Conservation (phyloP, 2,329 filamentous ascomycete species). For the Paecilomyces fulvus region DNA sequence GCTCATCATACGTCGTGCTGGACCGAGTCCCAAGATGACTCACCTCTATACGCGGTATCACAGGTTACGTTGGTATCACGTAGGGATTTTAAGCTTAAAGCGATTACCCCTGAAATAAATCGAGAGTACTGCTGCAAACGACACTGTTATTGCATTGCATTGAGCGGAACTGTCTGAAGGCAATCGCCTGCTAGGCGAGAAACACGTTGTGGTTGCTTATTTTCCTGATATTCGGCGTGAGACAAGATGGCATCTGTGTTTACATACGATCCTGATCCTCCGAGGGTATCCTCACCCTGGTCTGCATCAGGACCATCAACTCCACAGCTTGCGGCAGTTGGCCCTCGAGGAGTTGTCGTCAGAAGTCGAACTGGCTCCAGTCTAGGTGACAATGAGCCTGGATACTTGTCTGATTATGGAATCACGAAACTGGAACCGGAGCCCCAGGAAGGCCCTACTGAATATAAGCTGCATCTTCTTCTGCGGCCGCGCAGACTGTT, state of each 20-base stretch:
- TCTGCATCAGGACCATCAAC: conserved; percentile 47
- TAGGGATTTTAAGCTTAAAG: background rate
- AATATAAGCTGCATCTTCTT: conserved; percentile 92
- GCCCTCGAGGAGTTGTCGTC: conserved; percentile 14
- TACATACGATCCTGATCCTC: conserved; percentile 83
- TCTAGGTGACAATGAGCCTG: conserved; percentile 29
- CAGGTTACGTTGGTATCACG: background rate
- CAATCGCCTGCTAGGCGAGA: background rate
- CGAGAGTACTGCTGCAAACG: background rate
- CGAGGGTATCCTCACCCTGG: conserved; percentile 87
- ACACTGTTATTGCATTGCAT: background rate
- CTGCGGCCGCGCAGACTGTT: conserved; percentile 70
- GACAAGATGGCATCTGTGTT: conserved; percentile 81
- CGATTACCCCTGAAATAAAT: background rate
- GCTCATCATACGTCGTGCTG: background rate
- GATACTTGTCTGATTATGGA: conserved; percentile 46
- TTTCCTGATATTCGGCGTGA: background rate
- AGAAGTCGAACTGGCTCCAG: conserved; percentile 27
- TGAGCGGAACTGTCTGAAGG: background rate
- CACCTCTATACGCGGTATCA: background rate
- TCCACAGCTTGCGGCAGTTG: conserved; percentile 23
- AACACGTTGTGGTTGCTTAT: background rate
- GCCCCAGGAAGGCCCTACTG: conserved; percentile 86
- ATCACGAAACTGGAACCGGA: conserved; percentile 77
- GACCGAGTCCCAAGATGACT: background rate